A percentile compares a stretch with the other conserved stretches of the same genome.
These are phyloP conservation scores for Aristolochia fimbriata DNA, from an alignment of 164 flowering plant genomes.

Conservation along the genomic window DNA sequence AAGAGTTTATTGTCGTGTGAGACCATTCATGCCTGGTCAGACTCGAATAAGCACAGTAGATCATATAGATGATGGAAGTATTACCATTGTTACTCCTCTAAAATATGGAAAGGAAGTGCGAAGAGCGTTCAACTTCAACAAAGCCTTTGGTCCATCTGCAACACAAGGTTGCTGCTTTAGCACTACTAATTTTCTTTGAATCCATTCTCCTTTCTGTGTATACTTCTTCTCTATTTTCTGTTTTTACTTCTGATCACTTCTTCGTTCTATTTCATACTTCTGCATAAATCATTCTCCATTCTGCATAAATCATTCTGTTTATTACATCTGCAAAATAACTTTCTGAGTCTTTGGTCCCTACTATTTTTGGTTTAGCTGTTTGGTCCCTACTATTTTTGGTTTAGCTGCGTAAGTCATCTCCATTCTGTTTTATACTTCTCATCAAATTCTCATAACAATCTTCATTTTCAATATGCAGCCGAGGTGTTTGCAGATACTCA, in stretches of 20 bases:
- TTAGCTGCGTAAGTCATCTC: no score
- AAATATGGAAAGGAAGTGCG: slow-evolving; percentile 68
- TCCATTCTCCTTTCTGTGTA: no score
- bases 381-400: no score
- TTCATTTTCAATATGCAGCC: slow-evolving; percentile 31
- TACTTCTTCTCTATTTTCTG: no score
- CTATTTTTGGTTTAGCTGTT: no score
- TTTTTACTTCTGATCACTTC: no score
- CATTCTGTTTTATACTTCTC: no score
- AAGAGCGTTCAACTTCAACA: slow-evolving; percentile 76
- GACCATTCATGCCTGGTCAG: slow-evolving; percentile 79
- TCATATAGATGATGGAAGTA: slow-evolving; percentile 70
- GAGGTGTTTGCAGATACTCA: slow-evolving; percentile 92
- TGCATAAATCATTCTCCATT: no score
- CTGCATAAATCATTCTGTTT: no score
- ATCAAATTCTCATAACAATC: background rate
- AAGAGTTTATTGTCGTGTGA: slow-evolving; percentile 91
- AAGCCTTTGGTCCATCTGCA: slow-evolving; percentile 87
- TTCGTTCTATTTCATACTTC: no score
- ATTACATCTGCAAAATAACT: no score
- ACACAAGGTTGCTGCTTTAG: slow-evolving; percentile 55
- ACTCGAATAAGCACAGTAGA: slow-evolving; percentile 50
- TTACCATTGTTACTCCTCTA: slow-evolving; percentile 52
- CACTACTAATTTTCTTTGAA: background rate
- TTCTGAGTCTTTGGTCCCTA: no score